These are phyloP conservation scores for Lippia alba DNA, from an alignment of 305 asterid genomes.

Conservation along the genomic window DNA sequence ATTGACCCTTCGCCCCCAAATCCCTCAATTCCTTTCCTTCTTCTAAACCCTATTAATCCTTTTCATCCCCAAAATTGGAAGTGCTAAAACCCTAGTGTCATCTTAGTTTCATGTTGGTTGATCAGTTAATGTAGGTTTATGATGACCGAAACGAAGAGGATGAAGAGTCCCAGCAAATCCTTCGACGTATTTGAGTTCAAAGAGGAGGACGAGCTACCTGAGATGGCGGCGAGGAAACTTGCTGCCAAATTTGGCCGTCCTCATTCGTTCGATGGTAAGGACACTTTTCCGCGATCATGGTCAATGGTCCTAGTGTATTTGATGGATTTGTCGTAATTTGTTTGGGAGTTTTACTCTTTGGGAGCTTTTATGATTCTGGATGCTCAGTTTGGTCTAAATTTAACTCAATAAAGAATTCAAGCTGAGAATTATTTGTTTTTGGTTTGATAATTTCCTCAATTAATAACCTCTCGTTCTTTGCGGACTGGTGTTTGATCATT, in stretches of 20 bases:
- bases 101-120: constrained; percentile 22
- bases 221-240: constrained; percentile 28
- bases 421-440: constrained; percentile 12
- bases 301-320: neutral
- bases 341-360: neutral
- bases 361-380: neutral
- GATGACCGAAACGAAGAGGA: constrained; percentile 34
- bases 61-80: constrained; percentile 14
- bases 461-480: constrained; percentile 16
- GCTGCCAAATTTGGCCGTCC: constrained; percentile 32
- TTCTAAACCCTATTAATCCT: constrained; percentile 20
- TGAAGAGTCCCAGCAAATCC: constrained; percentile 41
- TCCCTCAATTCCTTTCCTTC: neutral
- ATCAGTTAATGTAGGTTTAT: constrained; percentile 10
- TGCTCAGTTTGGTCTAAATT: neutral
- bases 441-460: neutral
- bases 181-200: constrained; percentile 51
- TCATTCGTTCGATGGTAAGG: constrained; percentile 30
- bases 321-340: neutral
- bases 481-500: constrained; percentile 5
- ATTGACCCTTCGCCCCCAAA: constrained; percentile 7
- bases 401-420: constrained; percentile 1
- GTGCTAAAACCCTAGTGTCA: constrained; percentile 4
- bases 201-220: constrained; percentile 41
- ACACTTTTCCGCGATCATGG: constrained; percentile 14